Base-by-base conservation (phyloP, 2,329 filamentous ascomycete species). In the Neoascochyta sp. region DNA sequence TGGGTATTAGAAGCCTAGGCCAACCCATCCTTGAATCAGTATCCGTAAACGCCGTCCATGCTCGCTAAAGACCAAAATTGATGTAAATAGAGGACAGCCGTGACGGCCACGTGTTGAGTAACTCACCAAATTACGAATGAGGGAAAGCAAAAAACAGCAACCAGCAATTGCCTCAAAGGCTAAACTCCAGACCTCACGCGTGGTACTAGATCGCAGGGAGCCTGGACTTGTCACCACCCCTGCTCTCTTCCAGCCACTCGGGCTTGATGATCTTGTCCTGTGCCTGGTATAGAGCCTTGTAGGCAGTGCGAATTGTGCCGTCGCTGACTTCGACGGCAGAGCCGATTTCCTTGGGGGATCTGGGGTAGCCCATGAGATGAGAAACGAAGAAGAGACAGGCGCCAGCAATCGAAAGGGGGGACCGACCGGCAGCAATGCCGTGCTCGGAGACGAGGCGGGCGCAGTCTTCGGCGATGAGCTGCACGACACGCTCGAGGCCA, bases 331-430 rank as follows among this genome's bases (percentile, higher is more conserved):
- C 86, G 1, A 86, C 87, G 11, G 92, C 82, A 14, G 67, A 64
- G 4, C 87, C 85, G 50, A 98, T 95, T 39, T 93, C 84, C 62
- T 89, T 89, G n/a, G 87, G 83, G 5, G 78, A 72, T 52, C 84
- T 85, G 12, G 79, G 72, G 47, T 92, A 78, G 33, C 82, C 85
- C 68, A 95, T 83, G 20, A 96, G 74, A 54, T 90, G 80, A 16
- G 86, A 88, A 4, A 90, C 85, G 80, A 96, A 92, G 71, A 92
- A 98, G 63, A 98, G 95, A 62, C 88, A 94, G 17, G 92, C 89
- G 11, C 89, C 90, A 5, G 93, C 90, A 39, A 93, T 87, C 1
- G 90, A 95, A 27, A 98, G 73, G 12, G 92, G 92, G 35, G 90
- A 96, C 37, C 92, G 86, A 45, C 92, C 92, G 19, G 90, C 89